A percentile compares a stretch with the other conserved stretches of the same genome.
Conservation (phyloP, 331 rosid genomes). For the Acacia pycnantha region DNA sequence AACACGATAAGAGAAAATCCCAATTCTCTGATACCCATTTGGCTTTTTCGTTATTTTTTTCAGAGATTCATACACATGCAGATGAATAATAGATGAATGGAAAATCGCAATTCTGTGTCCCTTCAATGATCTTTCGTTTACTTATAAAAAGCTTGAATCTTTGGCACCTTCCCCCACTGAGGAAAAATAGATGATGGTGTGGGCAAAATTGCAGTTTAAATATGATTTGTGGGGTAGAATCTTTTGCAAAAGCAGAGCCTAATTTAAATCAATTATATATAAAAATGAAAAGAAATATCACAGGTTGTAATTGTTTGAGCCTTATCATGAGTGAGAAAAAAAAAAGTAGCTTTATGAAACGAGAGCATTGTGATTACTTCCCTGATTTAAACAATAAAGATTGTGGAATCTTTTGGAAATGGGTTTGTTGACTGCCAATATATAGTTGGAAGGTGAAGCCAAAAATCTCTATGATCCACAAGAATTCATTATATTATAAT, state of each 20-base stretch:
- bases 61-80: background rate
- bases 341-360: slow-evolving; percentile 13
- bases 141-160: background rate
- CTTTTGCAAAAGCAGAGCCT: slow-evolving; percentile 11
- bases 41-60: background rate
- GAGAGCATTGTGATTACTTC: background rate
- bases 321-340: slow-evolving; percentile 20
- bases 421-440: background rate
- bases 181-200: background rate
- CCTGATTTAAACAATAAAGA: background rate
- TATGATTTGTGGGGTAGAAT: background rate
- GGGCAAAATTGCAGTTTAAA: background rate
- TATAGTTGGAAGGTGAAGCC: slow-evolving; percentile 8
- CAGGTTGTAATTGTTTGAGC: background rate
- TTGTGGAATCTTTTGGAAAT: background rate
- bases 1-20: slow-evolving; percentile 30
- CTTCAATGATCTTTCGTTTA: background rate
- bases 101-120: too few relatives aligned
- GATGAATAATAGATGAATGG: background rate
- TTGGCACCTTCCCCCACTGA: background rate
- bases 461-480: background rate
- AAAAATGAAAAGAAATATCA: background rate
- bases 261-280: background rate
- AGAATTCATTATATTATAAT: background rate
- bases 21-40: slow-evolving; percentile 33